Evolutionary conservation across 2,329 filamentous ascomycete genomes (phyloP).

Genomic region (Paramyrothecium sp.): DNA sequence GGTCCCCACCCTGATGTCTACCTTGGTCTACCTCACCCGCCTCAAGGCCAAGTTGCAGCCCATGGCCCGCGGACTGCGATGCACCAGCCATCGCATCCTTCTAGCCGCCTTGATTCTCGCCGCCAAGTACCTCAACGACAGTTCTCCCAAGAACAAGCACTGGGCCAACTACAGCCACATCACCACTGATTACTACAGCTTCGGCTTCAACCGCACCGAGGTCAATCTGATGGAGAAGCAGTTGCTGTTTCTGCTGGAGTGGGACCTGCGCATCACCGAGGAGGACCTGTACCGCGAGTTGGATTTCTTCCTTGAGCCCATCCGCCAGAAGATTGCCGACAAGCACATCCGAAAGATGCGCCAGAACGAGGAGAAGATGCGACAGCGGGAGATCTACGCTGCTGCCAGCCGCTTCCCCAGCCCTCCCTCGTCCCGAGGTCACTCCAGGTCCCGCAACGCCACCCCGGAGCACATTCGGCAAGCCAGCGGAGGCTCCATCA

Average conservation of each 20-base stretch:
- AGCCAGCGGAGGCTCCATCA: conserved; percentile 31
- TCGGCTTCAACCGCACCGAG: conserved; percentile 91
- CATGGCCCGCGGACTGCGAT: conserved; percentile 92
- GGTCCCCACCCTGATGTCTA: conserved; percentile 95
- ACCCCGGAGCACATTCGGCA: conserved; percentile 39
- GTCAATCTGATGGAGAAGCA: conserved; percentile 99
- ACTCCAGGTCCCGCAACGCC: conserved; percentile 38
- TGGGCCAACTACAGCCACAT: conserved; percentile 93
- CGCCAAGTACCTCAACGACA: conserved; percentile 98
- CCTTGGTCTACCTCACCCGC: conserved; percentile 86
- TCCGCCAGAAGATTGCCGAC: conserved; percentile 61
- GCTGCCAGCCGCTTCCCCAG: conserved; percentile 39
- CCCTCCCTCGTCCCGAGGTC: conserved; percentile 44
- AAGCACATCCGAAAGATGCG: conserved; percentile 50
- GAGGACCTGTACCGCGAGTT: conserved; percentile 85
- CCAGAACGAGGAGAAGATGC: conserved; percentile 44
- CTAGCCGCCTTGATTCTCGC: conserved; percentile 81
- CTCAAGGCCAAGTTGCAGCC: conserved; percentile 84
- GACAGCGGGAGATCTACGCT: conserved; percentile 34
- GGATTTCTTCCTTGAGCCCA: conserved; percentile 83
- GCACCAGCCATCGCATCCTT: conserved; percentile 97
- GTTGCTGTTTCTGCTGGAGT: conserved; percentile 89
- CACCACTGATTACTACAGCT: conserved; percentile 61
- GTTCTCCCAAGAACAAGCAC: conserved; percentile 99
- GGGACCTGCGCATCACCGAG: conserved; percentile 84